Evolutionary conservation across 2,329 filamentous ascomycete genomes (phyloP).

Genomic region (Sporothrix globosa): DNA sequence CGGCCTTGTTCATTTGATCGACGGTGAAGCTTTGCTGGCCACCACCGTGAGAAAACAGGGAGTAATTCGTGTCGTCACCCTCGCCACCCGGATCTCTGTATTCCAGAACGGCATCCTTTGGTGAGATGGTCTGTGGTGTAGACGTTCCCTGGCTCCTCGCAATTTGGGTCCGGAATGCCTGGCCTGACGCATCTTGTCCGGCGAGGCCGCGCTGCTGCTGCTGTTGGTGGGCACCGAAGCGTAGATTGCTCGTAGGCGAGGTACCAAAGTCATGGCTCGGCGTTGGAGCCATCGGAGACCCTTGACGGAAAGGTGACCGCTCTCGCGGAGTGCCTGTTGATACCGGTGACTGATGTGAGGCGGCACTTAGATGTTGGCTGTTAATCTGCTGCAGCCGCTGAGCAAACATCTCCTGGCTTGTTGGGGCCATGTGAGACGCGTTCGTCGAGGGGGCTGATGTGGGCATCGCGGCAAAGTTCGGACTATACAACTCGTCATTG

Average conservation of each 20-base stretch:
- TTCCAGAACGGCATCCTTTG: conserved; percentile 86
- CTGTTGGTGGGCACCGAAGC: conserved; percentile 55
- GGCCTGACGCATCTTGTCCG: conserved; percentile 54
- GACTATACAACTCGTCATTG: conserved; percentile 81
- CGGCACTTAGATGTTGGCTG: conserved; percentile 68
- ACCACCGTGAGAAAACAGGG: conserved; percentile 63
- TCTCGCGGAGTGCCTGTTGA: conserved; percentile 58
- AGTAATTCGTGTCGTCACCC: conserved; percentile 58
- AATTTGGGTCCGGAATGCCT: conserved; percentile 50
- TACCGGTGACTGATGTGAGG: conserved; percentile 50
- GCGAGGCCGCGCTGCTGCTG: conserved; percentile 54
- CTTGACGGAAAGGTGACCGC: conserved; percentile 79
- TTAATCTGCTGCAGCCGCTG: conserved; percentile 80
- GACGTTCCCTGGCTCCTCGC: conserved; percentile 49
- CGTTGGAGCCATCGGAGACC: conserved; percentile 62
- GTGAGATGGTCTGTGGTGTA: conserved; percentile 85
- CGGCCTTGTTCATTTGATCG: conserved; percentile 47
- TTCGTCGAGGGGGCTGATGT: conserved; percentile 56
- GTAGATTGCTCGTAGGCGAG: conserved; percentile 43
- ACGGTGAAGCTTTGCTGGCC: conserved; percentile 51
- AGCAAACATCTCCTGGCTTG: conserved; percentile 66
- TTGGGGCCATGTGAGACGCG: conserved; percentile 50
- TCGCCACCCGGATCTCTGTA: conserved; percentile 75
- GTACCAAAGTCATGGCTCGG: conserved; percentile 50
- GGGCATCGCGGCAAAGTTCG: conserved; percentile 62